Base-by-base conservation (phyloP, 2,329 filamentous ascomycete genomes). In the Nemania serpens region DNA sequence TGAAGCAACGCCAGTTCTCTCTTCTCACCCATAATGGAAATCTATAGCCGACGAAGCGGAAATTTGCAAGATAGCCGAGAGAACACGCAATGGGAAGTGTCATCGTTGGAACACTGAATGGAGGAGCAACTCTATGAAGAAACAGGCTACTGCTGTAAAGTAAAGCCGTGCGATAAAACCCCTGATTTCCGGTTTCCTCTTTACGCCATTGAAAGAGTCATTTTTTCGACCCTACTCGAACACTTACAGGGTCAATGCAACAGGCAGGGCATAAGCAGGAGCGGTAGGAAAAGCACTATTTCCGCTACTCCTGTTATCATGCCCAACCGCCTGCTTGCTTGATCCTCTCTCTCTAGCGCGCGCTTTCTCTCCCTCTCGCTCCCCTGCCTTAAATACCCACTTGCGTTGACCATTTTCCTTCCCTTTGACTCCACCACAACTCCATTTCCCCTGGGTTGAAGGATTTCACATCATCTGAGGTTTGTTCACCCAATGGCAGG, bases 71-170 rank as follows among this genome's bases (percentile, higher is more conserved):
- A 20, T 50, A 53, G 48, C 48, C 39, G 55, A 55, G 18, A 48
- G 52, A 54, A 37, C n/a, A 46, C 46, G 37, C 17, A 47, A 12
- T 13, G 15, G 42, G 47, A 63, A 59, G 55, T 52, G 55, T 50
- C 52, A 47, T 48, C 25, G 45, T 54, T 59, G n/a, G 41, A 62
- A 65, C 51, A 62, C 45, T 46, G 53, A 61, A 47, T 58, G 55
- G 47, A 61, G 55, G 52, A 59, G 48, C 61, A 64, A 61, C 61
- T 71, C 70, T 71, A 70, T 70, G 55, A 67, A 67, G 67, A 29
- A 65, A 70, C 66, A 68, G 64, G 65, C 69, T 69, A 68, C 62
- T 55, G 52, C 25, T 61, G 60, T 64, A 63, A 70, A 65, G 62
- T 57, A 66, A 70, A 66, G 65, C 59, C 57, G 42, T 54, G 59